These are phyloP conservation scores for Blastomyces silverae DNA, from an alignment of 2,329 filamentous ascomycete species.

Conservation along the genomic window DNA sequence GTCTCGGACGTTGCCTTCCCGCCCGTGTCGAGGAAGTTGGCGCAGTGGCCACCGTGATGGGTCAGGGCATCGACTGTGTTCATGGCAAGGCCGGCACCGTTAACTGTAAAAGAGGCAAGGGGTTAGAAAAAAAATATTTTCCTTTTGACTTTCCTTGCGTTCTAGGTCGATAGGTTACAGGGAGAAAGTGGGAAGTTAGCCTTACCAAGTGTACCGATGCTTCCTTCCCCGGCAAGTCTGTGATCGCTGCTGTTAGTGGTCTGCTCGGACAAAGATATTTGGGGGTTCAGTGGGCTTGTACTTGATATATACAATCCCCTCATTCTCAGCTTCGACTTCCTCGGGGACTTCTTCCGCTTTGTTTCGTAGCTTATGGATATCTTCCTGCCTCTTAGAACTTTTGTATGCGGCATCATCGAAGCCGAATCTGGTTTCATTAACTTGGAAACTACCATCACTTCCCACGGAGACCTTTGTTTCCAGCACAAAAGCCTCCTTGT, in stretches of 20 bases:
- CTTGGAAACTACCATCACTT: slow-evolving; percentile 41
- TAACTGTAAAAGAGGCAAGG: slow-evolving; percentile 47
- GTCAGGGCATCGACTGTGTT: slow-evolving; percentile 78
- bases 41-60: slow-evolving; percentile 58
- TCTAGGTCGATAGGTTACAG: too few relatives aligned
- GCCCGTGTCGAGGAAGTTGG: slow-evolving; percentile 85
- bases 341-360: slow-evolving; percentile 46
- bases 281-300: slow-evolving; percentile 19
- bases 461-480: slow-evolving; percentile 46
- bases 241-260: slow-evolving; percentile 17
- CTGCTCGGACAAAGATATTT: background rate
- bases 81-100: slow-evolving; percentile 85
- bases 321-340: slow-evolving; percentile 57
- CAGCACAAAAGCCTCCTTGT: slow-evolving; percentile 60
- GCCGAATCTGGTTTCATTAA: slow-evolving; percentile 52
- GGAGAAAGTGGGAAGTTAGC: background rate
- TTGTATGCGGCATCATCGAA: slow-evolving; percentile 66
- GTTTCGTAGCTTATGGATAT: slow-evolving; percentile 54
- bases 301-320: slow-evolving; percentile 74
- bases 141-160: background rate
- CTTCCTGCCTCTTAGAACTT: slow-evolving; percentile 54
- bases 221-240: slow-evolving; percentile 46
- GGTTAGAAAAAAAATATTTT: background rate
- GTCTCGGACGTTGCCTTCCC: slow-evolving; percentile 80
- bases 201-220: slow-evolving; percentile 64